A percentile compares a stretch with the other conserved stretches of the same genome.
Conservation (phyloP, 176 grass and related monocot species). For the Saccharum spontaneum region DNA sequence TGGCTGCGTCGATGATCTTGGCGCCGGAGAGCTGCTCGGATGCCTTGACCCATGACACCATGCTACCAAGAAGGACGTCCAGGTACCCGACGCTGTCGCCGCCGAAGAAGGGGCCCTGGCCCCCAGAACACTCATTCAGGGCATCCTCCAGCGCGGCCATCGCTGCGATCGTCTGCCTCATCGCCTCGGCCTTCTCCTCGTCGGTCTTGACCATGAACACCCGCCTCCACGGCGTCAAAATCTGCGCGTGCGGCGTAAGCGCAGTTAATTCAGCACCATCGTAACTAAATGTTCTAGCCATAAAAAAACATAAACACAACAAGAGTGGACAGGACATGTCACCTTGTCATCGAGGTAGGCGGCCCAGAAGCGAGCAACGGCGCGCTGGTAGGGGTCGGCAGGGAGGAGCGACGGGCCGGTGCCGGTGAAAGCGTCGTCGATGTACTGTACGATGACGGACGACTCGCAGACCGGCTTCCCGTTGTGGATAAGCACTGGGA, state of each 20-base stretch:
- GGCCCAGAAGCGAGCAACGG: constrained; percentile 49
- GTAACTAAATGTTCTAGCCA: background rate
- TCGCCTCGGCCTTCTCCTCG: constrained; percentile 13
- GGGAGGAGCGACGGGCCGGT: constrained; percentile 31
- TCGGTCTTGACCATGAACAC: background rate
- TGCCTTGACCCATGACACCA: background rate
- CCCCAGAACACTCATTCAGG: constrained; percentile 24
- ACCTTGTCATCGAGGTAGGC: constrained; percentile 60
- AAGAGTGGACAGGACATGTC: background rate
- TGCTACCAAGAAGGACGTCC: constrained; percentile 38
- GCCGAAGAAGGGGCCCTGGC: constrained; percentile 40
- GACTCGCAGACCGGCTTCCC: constrained; percentile 42
- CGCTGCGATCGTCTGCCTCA: constrained; percentile 1
- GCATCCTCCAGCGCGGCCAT: constrained; percentile 33
- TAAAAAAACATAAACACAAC: too few species aligned
- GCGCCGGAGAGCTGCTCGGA: background rate
- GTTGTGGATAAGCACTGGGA: constrained; percentile 54
- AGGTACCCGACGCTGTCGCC: constrained; percentile 52
- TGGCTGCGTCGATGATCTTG: constrained; percentile 29
- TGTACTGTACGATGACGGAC: constrained; percentile 47
- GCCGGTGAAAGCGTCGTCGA: constrained; percentile 44
- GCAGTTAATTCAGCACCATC: background rate
- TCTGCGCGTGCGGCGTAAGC: background rate
- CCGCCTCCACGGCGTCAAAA: background rate
- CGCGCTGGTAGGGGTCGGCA: constrained; percentile 38